A percentile compares a stretch with the other conserved stretches of the same genome.
These are phyloP conservation scores for Fistulinella staudtii DNA, from an alignment of 1,284 basidiomycete species.

Conservation along the genomic window DNA sequence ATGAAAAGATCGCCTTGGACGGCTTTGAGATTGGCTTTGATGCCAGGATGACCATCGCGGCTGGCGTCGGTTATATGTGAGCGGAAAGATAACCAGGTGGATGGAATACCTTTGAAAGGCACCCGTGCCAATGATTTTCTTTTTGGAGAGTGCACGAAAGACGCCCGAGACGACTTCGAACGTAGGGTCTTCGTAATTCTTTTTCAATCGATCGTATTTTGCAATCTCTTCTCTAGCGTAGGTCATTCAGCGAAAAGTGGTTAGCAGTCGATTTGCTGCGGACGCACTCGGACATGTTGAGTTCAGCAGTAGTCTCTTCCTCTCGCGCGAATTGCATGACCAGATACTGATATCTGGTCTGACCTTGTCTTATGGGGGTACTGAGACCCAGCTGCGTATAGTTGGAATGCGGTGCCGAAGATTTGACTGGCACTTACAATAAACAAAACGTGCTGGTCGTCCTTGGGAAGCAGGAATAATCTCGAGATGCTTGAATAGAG, in stretches of 20 bases:
- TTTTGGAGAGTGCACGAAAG: conserved; percentile 87
- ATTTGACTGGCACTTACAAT: conserved; percentile 57
- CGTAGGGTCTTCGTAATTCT: conserved; percentile 89
- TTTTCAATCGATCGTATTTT: conserved; percentile 82
- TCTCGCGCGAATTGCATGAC: conserved; percentile 98
- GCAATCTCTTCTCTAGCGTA: conserved; percentile 61
- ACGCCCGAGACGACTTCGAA: conserved; percentile 95
- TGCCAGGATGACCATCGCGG: conserved; percentile 71
- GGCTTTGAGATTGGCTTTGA: conserved; percentile 98
- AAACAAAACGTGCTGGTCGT: conserved; percentile 94
- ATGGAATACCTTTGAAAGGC: conserved; percentile 74
- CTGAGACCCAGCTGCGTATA: conserved; percentile 72
- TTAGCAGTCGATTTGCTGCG: background rate
- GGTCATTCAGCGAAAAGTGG: conserved; percentile 5
- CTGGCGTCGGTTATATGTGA: conserved; percentile 35
- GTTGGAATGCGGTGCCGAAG: conserved; percentile 1
- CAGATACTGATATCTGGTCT: conserved; percentile 96
- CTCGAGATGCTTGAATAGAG: conserved; percentile 86
- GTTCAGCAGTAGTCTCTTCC: conserved; percentile 94
- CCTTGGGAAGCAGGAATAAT: conserved; percentile 93
- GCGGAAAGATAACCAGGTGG: background rate
- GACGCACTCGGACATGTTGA: conserved; percentile 88
- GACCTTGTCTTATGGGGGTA: conserved; percentile 95
- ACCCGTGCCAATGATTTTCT: conserved; percentile 87
- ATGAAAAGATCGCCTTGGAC: conserved; percentile 97